Base-by-base conservation (phyloP, 352 stramenopile genomes). In the Phytophthora megakarya region DNA sequence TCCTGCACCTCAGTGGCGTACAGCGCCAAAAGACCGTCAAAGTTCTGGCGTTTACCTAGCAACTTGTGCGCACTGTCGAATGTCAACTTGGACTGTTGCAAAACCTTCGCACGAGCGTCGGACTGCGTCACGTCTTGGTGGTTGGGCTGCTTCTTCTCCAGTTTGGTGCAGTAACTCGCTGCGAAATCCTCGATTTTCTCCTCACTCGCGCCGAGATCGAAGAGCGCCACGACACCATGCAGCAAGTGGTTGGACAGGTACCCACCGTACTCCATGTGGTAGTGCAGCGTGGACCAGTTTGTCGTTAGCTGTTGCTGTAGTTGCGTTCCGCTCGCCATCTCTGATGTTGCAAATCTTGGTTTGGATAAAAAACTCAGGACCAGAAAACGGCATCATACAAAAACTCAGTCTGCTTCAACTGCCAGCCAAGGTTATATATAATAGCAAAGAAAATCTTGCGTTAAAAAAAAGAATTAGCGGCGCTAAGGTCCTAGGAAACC, bases 161-260 rank as follows among this genome's bases (percentile, higher is more conserved):
- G 32, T 22, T 77, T 80, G 13, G 64, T 61, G 3, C 57, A 42
- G 53, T 80, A 80, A 21, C 28, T 59, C 12, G 60, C 44, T 0
- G 60, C 65, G 22, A 75, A 80, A 4, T 65, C 32, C 13, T 75
- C 56, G 21, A 75, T 65, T 49, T 77, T 72, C 15, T 68, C 50
- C 22, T 73, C 59, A 37, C 51, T 65, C 16, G 68, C 72, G 23
- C 59, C 68, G 13, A 80, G 53, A 16, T 74, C 59, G 23, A 70
- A 59, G 0, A 77, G 65, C 22, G 72, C 72, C 53, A 80, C 63
- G 16, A 75, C 63, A 13, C 68, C 72, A 18, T 80, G 72, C 39
- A 80, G 58, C 37, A 80, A 18, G 28, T 80, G 72, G 42, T 80
- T 80, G 38, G 68, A 69, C 26, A 69, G 22, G 52, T 75, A 80